These are phyloP conservation scores for Schwanniomyces yamadae DNA, from an alignment of 805 yeast genomes.

Conservation along the genomic window DNA sequence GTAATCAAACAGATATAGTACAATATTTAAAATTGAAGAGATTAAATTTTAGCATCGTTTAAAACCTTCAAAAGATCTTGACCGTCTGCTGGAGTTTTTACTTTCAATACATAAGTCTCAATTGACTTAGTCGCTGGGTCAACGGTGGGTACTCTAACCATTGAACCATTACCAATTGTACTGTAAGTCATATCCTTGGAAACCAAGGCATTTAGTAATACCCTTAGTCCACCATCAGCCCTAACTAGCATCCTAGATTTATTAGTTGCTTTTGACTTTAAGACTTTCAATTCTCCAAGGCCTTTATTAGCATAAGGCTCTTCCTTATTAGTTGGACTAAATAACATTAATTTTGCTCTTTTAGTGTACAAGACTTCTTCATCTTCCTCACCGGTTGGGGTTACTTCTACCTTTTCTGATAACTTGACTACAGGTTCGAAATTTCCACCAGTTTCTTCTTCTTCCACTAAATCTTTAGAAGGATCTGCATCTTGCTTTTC, in stretches of 20 bases:
- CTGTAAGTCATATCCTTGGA: constrained; percentile 58
- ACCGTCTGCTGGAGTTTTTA: constrained; percentile 75
- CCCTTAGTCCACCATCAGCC: constrained; percentile 85
- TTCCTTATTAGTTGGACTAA: constrained; percentile 48
- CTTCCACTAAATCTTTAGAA: no score
- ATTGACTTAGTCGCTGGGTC: constrained; percentile 51
- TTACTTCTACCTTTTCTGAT: constrained; percentile 47
- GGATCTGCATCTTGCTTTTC: constrained; percentile 24
- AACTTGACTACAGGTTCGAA: constrained; percentile 36
- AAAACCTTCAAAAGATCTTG: constrained; percentile 42
- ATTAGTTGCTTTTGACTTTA: constrained; percentile 56
- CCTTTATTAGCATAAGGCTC: constrained; percentile 64
- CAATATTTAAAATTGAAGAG: background rate
- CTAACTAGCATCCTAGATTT: constrained; percentile 75
- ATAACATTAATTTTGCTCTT: constrained; percentile 68
- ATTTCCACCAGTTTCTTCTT: constrained; percentile 49
- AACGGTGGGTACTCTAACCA: constrained; percentile 66
- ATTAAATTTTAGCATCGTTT: constrained; percentile 23
- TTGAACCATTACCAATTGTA: constrained; percentile 61
- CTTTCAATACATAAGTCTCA: constrained; percentile 68
- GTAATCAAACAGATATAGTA: background rate
- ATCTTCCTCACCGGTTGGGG: constrained; percentile 79
- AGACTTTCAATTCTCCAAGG: constrained; percentile 76
- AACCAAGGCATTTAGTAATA: constrained; percentile 67
- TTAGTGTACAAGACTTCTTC: constrained; percentile 65